Base-by-base conservation (phyloP, 2,329 filamentous ascomycete species). In the Geosmithia putterillii region DNA sequence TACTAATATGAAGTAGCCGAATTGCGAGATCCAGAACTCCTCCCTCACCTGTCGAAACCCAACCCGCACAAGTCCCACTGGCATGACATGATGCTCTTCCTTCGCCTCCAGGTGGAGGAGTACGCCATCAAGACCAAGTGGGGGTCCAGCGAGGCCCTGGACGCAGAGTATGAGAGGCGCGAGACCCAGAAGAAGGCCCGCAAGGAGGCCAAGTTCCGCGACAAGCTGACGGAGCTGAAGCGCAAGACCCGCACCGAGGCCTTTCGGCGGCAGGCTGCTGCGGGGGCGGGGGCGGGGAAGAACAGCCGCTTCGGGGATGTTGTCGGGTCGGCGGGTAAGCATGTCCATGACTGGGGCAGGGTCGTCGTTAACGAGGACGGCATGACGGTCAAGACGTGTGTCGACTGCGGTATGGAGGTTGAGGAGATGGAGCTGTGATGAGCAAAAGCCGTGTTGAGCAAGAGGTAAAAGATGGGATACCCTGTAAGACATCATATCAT, bases 41-140 rank as follows among this genome's bases (percentile, higher is more conserved):
- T 98, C 1, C 90, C 90, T 0, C 89, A 94, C 59, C 72, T 98
- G 8, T 83, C 85, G 43, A 81, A 82, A 28, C 90, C 92, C 1
- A 98, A 98, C 54, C 92, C 92, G 1, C 92, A 95, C 64, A 95
- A 95, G 60, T 80, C 84, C 0, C 88, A 89, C 46, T 98, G 88
- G 86, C 88, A 95, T 61, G 87, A 94, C 67, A 98, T 98, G 92
- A 95, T 95, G 82, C 74, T 98, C 2, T 98, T 92, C 58, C 70
- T 98, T 19, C 83, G 92, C 1, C 94, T 79, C 47, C 92, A 98
- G 57, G 86, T 98, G 2, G 92, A 98, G 57, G 87, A 88, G 45
- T 95, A 95, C 57, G 92, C 90, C 0, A 82, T 96, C 53, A 78
- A 73, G 1, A 79, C 78, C 50, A 95, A 95, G 65, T 98, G 92